phyloP scores from a whole-genome alignment of 1,284 basidiomycete species.

The Cutaneotrichosporon sp. region DNA sequence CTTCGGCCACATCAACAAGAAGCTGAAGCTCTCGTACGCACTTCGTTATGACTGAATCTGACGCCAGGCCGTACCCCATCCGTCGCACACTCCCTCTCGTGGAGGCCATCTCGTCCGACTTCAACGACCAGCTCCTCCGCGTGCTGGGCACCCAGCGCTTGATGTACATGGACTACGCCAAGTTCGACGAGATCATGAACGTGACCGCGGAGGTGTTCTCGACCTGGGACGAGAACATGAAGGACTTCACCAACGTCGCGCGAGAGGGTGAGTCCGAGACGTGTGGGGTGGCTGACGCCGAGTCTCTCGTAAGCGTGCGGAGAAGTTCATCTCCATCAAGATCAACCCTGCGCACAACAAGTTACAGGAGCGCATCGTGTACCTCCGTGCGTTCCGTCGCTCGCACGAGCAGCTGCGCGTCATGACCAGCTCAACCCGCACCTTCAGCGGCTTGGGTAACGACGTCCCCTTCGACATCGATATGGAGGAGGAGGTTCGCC shows the following conservation, averaged over 20 bases:
- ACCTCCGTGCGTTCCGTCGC: conserved; percentile 89
- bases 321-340: conserved; percentile 98
- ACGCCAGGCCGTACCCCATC: conserved; percentile 76
- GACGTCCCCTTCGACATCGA: conserved; percentile 66
- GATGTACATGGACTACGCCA: conserved; percentile 90
- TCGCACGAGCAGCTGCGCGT: conserved; percentile 96
- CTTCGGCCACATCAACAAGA: conserved; percentile 93
- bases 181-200: conserved; percentile 81
- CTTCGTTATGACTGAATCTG: neutral
- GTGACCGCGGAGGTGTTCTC: conserved; percentile 81
- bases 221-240: conserved; percentile 95
- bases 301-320: conserved; percentile 83
- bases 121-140: conserved; percentile 90
- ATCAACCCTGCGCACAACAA: conserved; percentile 87
- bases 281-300: neutral
- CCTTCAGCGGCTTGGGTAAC: conserved; percentile 73
- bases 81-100: conserved; percentile 92
- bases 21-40: conserved; percentile 73
- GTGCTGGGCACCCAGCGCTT: conserved; percentile 87
- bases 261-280: conserved; percentile 60
- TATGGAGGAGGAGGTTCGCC: conserved; percentile 96
- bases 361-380: conserved; percentile 83
- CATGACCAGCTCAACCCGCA: conserved; percentile 94
- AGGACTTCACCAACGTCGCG: conserved; percentile 97
- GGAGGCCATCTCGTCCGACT: conserved; percentile 95